Evolutionary conservation across 2,329 filamentous ascomycete species (phyloP).

Genomic region (Cercospora beticola): DNA sequence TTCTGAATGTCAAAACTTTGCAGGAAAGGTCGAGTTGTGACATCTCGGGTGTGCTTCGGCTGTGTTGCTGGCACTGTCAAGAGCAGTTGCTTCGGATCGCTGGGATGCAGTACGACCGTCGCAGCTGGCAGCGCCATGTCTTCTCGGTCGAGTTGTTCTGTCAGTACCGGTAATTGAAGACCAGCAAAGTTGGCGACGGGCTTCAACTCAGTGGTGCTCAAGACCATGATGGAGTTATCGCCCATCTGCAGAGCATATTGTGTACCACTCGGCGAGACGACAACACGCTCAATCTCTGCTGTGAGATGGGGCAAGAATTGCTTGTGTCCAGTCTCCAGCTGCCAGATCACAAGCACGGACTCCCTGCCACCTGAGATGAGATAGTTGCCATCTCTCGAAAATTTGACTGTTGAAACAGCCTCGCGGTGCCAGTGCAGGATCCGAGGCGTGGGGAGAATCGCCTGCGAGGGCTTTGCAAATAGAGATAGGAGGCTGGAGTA

Average conservation of each 20-base stretch:
- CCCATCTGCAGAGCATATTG: conserved; percentile 82
- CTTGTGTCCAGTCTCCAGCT: conserved; percentile 79
- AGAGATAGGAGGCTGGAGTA: conserved; percentile 56
- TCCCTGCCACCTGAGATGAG: conserved; percentile 90
- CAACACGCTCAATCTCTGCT: conserved; percentile 78
- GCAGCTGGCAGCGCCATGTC: conserved; percentile 18
- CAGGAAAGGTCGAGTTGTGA: conserved; percentile 58
- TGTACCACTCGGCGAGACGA: conserved; percentile 74
- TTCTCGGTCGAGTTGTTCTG: conserved; percentile 15
- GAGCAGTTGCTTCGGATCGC: conserved; percentile 43
- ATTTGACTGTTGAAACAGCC: conserved; percentile 80
- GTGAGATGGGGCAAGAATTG: conserved; percentile 89
- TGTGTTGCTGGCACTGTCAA: conserved; percentile 55
- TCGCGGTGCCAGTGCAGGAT: conserved; percentile 90
- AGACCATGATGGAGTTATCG: conserved; percentile 86
- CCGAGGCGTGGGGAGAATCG: conserved; percentile 51
- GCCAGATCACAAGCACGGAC: conserved; percentile 87
- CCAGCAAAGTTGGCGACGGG: conserved; percentile 82
- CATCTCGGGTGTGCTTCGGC: conserved; percentile 38
- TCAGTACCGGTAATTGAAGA: conserved; percentile 58
- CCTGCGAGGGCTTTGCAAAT: conserved; percentile 27
- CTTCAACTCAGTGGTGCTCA: conserved; percentile 86
- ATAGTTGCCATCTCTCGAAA: conserved; percentile 95
- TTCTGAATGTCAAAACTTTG: conserved; percentile 85
- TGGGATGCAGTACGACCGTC: conserved; percentile 44